Percentiles rank a stretch among this genome's conserved stretches.
Evolutionary conservation across 345 rosid genomes (phyloP).

Genomic region (Draba incana): DNA sequence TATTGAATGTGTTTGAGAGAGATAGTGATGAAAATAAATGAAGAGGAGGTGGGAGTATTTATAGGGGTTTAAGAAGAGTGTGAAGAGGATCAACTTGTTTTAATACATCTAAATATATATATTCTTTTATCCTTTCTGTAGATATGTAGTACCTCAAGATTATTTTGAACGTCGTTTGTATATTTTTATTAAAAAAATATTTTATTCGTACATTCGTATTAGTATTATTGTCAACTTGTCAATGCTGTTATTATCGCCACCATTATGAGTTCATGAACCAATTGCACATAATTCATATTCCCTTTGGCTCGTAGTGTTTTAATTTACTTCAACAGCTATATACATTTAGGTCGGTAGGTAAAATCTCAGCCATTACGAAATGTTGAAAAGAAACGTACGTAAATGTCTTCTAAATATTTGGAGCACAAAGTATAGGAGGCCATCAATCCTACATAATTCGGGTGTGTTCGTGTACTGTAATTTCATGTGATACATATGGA

Average conservation of each 20-base stretch:
- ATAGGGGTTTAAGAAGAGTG: constrained; percentile 18
- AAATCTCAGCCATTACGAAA: not conserved
- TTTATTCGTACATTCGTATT: constrained; percentile 10
- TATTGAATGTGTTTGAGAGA: constrained; percentile 12
- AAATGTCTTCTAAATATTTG: not conserved
- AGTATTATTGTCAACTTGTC: constrained; percentile 18
- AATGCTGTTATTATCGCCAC: constrained; percentile 14
- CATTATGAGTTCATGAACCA: constrained; percentile 12
- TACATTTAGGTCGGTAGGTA: not conserved
- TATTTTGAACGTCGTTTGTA: not conserved
- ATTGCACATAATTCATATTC: constrained; percentile 5
- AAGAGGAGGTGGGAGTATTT: constrained; percentile 13
- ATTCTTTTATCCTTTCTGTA: not conserved
- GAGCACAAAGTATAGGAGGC: not conserved
- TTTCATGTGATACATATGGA: not conserved
- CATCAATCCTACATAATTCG: not conserved
- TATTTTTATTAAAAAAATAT: not conserved
- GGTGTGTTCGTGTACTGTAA: not conserved
- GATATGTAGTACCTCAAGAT: not conserved
- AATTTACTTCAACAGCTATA: not conserved
- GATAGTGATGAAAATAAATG: constrained; percentile 13
- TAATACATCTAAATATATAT: not conserved
- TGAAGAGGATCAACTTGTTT: constrained; percentile 24
- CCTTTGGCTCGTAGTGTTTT: constrained; percentile 2
- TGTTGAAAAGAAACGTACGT: not conserved